These are phyloP conservation scores for Huntiella abstrusa DNA, from an alignment of 2,329 filamentous ascomycete genomes.

Conservation along the genomic window DNA sequence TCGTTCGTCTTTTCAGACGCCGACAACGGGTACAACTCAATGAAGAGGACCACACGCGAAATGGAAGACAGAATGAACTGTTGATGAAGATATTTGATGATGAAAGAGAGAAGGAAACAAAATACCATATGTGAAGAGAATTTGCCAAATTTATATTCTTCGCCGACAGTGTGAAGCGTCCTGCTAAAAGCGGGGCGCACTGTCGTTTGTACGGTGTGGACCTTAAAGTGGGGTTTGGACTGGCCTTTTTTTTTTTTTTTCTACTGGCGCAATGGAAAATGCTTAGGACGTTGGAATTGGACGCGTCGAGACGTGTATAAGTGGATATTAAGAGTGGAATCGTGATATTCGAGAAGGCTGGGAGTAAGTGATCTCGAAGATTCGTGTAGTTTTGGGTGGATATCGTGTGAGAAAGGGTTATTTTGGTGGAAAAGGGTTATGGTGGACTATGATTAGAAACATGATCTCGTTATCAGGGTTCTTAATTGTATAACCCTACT, in stretches of 20 bases:
- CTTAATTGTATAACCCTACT: too few relatives aligned
- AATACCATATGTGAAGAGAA: neutral
- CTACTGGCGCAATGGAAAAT: neutral
- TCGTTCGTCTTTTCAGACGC: too few relatives aligned
- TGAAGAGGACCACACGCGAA: too few relatives aligned
- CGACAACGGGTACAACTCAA: neutral
- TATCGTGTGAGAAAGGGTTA: too few relatives aligned
- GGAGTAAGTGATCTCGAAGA: too few relatives aligned
- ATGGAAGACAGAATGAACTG: neutral
- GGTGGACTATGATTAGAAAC: too few relatives aligned
- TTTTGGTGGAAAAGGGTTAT: too few relatives aligned
- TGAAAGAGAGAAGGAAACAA: neutral
- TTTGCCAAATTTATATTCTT: constrained; percentile 3
- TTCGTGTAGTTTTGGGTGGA: too few relatives aligned
- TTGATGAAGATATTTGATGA: neutral
- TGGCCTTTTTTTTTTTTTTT: neutral
- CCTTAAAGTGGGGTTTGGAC: neutral
- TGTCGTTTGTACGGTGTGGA: constrained; percentile 2
- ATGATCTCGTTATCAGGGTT: too few relatives aligned
- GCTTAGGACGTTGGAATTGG: neutral
- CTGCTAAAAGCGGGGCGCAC: constrained; percentile 1
- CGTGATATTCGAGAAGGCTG: too few relatives aligned
- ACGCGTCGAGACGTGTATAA: neutral
- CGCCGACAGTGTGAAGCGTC: neutral
- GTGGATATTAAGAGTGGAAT: too few relatives aligned